These are phyloP conservation scores for Scheffersomyces titani DNA, from an alignment of 1,139 yeast genomes.

Conservation along the genomic window DNA sequence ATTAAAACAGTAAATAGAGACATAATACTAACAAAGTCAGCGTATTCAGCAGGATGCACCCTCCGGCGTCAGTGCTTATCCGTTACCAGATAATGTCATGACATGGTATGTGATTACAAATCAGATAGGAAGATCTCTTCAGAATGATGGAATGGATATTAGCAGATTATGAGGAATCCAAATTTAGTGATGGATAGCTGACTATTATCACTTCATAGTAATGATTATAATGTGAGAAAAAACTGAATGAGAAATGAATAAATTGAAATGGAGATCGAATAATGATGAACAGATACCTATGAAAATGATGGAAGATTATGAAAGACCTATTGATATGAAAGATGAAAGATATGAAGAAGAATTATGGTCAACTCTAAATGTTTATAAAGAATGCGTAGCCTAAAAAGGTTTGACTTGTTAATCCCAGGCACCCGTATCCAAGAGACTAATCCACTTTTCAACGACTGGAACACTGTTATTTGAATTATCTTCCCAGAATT, in stretches of 20 bases:
- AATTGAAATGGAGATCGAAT: neutral
- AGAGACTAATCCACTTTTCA: neutral
- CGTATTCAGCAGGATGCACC: slow-evolving; percentile 99
- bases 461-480: no score
- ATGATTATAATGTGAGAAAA: neutral
- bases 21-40: slow-evolving; percentile 29
- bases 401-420: neutral
- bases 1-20: neutral
- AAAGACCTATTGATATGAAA: no score
- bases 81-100: slow-evolving; percentile 96
- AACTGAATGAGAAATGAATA: neutral
- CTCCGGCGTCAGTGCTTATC: slow-evolving; percentile 96
- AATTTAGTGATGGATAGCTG: neutral
- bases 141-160: neutral
- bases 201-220: no score
- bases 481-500: no score
- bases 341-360: no score
- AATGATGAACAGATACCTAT: neutral
- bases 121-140: neutral
- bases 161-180: neutral
- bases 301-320: no score
- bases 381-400: neutral
- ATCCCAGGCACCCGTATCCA: neutral
- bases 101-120: slow-evolving; percentile 52
- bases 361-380: neutral